These are phyloP conservation scores for Fusarium liriodendri DNA, from an alignment of 2,329 filamentous ascomycete species.

Conservation along the genomic window DNA sequence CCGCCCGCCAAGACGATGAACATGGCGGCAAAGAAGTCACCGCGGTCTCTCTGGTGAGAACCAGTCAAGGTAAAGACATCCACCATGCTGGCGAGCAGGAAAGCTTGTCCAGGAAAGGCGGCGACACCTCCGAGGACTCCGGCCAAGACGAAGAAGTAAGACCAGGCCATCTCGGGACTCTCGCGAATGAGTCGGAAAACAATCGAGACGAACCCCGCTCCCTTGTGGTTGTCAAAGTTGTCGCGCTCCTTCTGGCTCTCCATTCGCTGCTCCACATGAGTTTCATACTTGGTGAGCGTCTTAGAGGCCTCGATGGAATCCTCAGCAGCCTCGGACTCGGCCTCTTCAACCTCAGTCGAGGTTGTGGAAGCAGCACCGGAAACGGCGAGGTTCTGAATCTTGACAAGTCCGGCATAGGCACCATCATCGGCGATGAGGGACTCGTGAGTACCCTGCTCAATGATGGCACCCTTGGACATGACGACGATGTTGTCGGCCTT, in stretches of 20 bases:
- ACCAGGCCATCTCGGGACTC: conserved; percentile 51
- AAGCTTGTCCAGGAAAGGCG: conserved; percentile 56
- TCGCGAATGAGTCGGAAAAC: conserved; percentile 51
- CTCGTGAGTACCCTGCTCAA: conserved; percentile 52
- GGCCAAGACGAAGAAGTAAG: conserved; percentile 49
- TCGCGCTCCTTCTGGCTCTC: conserved; percentile 51
- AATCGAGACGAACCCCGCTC: conserved; percentile 45
- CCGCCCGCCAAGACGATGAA: conserved; percentile 63
- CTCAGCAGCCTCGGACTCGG: conserved; percentile 23
- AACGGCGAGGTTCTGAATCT: conserved; percentile 51
- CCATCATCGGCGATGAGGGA: conserved; percentile 62
- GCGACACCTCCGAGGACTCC: conserved; percentile 49
- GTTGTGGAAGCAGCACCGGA: conserved; percentile 30
- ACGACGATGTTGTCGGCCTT: conserved; percentile 49
- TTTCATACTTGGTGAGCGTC: conserved; percentile 47
- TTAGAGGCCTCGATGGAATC: conserved; percentile 39
- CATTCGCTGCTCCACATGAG: conserved; percentile 45
- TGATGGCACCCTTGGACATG: conserved; percentile 41
- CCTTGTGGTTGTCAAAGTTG: conserved; percentile 50
- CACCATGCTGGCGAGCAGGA: conserved; percentile 55
- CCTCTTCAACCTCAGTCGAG: conserved; percentile 42
- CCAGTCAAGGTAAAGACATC: conserved; percentile 53
- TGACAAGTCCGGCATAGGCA: conserved; percentile 64
- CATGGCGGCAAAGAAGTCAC: conserved; percentile 67
- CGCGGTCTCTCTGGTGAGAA: conserved; percentile 49